A percentile compares a stretch with the other conserved stretches of the same genome.
These are phyloP conservation scores for Aegilops umbellulata DNA, from an alignment of 176 grass and related monocot genomes.

Conservation along the genomic window DNA sequence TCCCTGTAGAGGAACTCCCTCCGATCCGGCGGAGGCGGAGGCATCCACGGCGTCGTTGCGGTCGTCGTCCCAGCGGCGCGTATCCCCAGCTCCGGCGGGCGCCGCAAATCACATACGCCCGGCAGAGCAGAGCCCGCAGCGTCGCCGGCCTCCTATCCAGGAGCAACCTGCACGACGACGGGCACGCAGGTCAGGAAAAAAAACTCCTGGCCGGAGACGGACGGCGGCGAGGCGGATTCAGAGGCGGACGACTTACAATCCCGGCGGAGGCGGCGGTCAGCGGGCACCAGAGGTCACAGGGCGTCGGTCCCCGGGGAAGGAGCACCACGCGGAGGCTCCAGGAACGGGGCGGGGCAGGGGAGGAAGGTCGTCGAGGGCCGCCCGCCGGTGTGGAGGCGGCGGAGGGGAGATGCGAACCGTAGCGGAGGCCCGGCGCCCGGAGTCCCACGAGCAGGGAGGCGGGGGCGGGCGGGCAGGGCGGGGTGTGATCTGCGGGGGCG, in stretches of 20 bases:
- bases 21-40: constrained; percentile 75
- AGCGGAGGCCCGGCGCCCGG: background rate
- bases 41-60: constrained; percentile 58
- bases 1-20: constrained; percentile 69
- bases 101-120: constrained; percentile 44
- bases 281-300: background rate
- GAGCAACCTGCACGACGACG: background rate
- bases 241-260: background rate
- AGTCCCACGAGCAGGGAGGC: background rate
- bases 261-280: background rate
- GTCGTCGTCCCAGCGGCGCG: constrained; percentile 20
- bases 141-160: background rate
- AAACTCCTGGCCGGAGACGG: background rate
- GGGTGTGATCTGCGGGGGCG: constrained; percentile 14
- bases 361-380: background rate
- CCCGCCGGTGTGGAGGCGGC: background rate
- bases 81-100: constrained; percentile 25
- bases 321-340: background rate
- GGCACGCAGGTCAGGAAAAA: background rate
- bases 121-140: constrained; percentile 3
- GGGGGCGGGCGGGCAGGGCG: background rate
- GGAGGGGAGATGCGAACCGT: background rate
- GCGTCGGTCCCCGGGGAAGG: background rate
- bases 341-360: background rate
- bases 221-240: background rate